Evolutionary conservation across 1,139 yeast genomes (phyloP), one percentile per base, ranked within the genome.

Genomic region (Taphrina confusa): DNA sequence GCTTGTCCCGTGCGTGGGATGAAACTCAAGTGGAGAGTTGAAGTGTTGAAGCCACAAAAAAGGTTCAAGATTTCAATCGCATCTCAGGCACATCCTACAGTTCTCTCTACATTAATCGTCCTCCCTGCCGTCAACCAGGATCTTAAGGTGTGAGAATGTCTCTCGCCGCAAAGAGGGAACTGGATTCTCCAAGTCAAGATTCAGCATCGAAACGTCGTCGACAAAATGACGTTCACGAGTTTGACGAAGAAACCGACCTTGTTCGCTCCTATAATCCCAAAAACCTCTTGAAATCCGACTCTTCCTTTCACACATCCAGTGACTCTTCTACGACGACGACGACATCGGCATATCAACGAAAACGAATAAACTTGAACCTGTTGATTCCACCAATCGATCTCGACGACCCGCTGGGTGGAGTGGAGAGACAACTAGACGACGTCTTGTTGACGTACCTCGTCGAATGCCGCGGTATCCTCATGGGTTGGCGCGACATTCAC

Each of bases 381-480:
- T 55, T 49, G 27, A 45, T 62, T 18, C 50, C 64, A 5, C 64
- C 64, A 20, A 20, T 51, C 30, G 58, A 60, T 25, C 40, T 57
- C 12, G 14, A 40, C 4, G 57, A 57, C 11, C 61, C 64, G 6
- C 30, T 60, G 16, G 37, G 50, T 12, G 64, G 62, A 2, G 52
- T 62, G 22, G 46, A 47, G 25, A 51, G 91, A 74, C 97, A 92
- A 74, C 76, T 92, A 66, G 96, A 92, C 70, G 91, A 94, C 4
- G 76, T 92, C 73, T 76, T 92, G 37, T 88, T 92, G 96, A 83
- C 86, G 51, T 89, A 86, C 71, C 85, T 82, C 67, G 74, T 82
- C 18, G 79, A 82, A 42, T 86, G 85, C 1, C 80, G 82, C 49
- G 98, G 98, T 22, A 91, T 92, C 16, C 86, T 92, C 9, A 75